Base-by-base conservation (phyloP, 495 filamentous ascomycete species). In the Niebla homalea region DNA sequence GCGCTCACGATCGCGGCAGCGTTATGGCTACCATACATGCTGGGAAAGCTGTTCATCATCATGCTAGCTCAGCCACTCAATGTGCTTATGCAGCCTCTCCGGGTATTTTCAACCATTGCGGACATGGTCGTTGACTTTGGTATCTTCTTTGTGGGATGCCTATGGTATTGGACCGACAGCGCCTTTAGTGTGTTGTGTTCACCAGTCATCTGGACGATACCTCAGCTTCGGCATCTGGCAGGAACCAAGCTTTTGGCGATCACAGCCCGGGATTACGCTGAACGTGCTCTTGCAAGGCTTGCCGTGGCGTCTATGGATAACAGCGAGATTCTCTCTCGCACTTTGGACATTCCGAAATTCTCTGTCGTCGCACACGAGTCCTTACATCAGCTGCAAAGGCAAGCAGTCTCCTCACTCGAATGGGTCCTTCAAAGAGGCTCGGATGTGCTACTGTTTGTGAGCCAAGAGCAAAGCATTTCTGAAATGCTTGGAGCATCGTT, bases 1-100 rank as follows among this genome's bases (percentile, higher is more conserved):
- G 85, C 86, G 7, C 75, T 85, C 36, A 94, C 90, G 10, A 80
- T 97, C 20, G 82, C 83, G 20, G 60, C 83, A 50, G 88, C 87
- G 8, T 79, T 97, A 40, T 94, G 92, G 67, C 69, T 96, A 41
- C 92, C 92, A 0, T 99, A 97, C 64, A 79, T 93, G 25, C 79
- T 82, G 58, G 92, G 92, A 14, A 92, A 94, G 55, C 69, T 90
- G 20, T 79, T 84, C 3, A 72, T 97, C 32, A 78, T 92, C 53
- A 67, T 85, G 20, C 53, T 93, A 22, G 88, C 85, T 32, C 86
- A 89, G 52, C 92, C 93, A 4, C 65, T 85, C 19, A 69, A 84
- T 19, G 60, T 80, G 38, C 60, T 89, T 52, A 76, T 81, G 58
- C 71, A 89, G 18, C 83, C 87, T 5, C 71, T 90, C 21, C 75